Base-by-base conservation (phyloP, 306 rosid genomes). In the Sophora flavescens region DNA sequence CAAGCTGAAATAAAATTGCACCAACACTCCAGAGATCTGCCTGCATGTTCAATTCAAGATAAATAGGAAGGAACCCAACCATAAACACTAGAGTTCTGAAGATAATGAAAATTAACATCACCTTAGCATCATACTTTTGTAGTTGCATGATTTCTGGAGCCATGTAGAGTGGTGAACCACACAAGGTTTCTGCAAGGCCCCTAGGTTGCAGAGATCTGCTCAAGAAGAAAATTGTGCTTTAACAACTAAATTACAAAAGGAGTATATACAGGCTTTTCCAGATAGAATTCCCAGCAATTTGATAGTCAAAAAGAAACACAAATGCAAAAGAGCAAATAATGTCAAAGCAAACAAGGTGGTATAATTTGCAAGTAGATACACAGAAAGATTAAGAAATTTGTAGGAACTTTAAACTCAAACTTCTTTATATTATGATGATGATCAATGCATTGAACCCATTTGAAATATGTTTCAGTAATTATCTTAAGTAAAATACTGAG, bases 1-100 rank as follows among this genome's bases (percentile, higher is more conserved):
- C 98, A 78, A 96, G 92, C 85, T 96, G 99, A 86, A 83, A 96
- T 80, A 96, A 80, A 85, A 96, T 96, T 5, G 91, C 89, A 51
- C 99, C 99, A 81, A 96, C 99, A 62, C 99, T 96, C 99, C 99
- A 96, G 86, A 96, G 99, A 91, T 96, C 99, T 91, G 99, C 99
- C 99, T 96, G 99, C 61, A 53, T 84, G 77, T 86, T 81, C 67
- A 77, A 76, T 80, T 82, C 64, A 74, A 82, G 81, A 83, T 89
- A 82, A 89, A 85, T 69, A 47, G 62, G 78, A 83, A 77, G 74
- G 78, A 80, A 77, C 64, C 74, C 33, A 36, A 74, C 63, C 30
- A n/a, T 77, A 50, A 81, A 73, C 35, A 41, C 54, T 18, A 26
- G 51, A 60, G 42, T 70, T 41, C 42, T 42, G 6, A 47, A 42